phyloP scores from a whole-genome alignment of 2,329 filamentous ascomycete species.

The Albifimbria verrucaria region DNA sequence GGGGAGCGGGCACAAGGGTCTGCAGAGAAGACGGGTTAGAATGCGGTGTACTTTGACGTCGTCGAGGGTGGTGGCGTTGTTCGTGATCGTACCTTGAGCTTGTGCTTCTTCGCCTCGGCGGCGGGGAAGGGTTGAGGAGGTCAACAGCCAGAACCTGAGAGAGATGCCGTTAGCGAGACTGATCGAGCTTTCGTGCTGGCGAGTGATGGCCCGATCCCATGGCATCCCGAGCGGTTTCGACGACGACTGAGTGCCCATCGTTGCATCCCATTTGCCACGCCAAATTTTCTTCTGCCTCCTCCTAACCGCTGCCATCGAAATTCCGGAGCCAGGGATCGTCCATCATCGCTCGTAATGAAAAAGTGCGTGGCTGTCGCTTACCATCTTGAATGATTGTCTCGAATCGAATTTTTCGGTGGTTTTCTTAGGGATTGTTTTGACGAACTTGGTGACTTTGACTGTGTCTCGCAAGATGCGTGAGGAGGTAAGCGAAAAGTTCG shows the following conservation, averaged over 20 bases:
- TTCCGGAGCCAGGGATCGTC: conserved; percentile 15
- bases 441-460: conserved; percentile 56
- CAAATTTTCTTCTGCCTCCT: conserved; percentile 1
- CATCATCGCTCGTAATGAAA: conserved; percentile 5
- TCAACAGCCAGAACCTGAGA: conserved; percentile 98
- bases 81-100: conserved; percentile 82
- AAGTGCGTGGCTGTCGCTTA: conserved; percentile 43
- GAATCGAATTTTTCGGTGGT: conserved; percentile 34
- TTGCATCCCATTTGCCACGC: not conserved
- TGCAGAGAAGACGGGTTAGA: conserved; percentile 33
- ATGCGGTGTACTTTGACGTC: conserved; percentile 12
- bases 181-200: no score
- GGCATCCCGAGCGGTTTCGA: no score
- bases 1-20: conserved; percentile 92
- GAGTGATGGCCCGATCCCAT: no score
- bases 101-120: conserved; percentile 99
- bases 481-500: conserved; percentile 49
- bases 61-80: conserved; percentile 11
- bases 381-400: conserved; percentile 64
- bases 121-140: conserved; percentile 98
- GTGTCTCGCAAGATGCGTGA: conserved; percentile 47
- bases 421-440: conserved; percentile 47
- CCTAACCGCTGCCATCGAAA: conserved; percentile 12
- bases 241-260: not conserved
- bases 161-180: not conserved